A percentile compares a stretch with the other conserved stretches of the same genome.
phyloP scores from a whole-genome alignment of 140 eudicot species.

The Erigeron philadelphicus region DNA sequence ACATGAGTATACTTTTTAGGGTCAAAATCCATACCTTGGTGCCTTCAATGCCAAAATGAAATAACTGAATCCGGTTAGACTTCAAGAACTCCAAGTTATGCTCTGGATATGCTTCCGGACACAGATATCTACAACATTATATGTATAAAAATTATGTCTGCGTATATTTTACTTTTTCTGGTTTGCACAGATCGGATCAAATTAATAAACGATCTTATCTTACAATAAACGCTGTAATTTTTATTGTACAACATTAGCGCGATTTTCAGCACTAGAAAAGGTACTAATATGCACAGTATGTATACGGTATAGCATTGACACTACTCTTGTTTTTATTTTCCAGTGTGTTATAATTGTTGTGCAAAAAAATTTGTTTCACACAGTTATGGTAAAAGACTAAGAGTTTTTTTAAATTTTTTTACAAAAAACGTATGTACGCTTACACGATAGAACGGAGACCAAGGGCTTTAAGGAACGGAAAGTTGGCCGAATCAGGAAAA shows the following conservation, averaged over 20 bases:
- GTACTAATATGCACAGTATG: too few relatives aligned
- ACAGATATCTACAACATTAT: constrained; percentile 46
- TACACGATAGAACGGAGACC: constrained; percentile 80
- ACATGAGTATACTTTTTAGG: background rate
- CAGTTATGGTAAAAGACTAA: too few relatives aligned
- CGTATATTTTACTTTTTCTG: too few relatives aligned
- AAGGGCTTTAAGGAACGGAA: constrained; percentile 59
- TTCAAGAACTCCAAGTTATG: constrained; percentile 49
- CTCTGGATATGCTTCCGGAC: constrained; percentile 85
- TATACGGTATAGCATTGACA: too few relatives aligned
- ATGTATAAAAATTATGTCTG: background rate
- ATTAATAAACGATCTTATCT: background rate
- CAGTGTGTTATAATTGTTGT: too few relatives aligned
- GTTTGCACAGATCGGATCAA: background rate
- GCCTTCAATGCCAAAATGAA: constrained; percentile 84
- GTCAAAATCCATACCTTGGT: constrained; percentile 44
- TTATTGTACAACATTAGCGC: too few relatives aligned
- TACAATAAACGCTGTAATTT: background rate
- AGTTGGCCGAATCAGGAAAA: constrained; percentile 57
- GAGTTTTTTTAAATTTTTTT: too few relatives aligned
- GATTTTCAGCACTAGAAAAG: too few relatives aligned
- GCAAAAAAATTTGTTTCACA: too few relatives aligned
- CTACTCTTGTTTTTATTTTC: too few relatives aligned
- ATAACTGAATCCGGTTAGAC: constrained; percentile 66
- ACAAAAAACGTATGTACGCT: constrained; percentile 10